Evolutionary conservation across 2,329 filamentous ascomycete genomes (phyloP), one percentile per base, ranked within the genome.

Genomic region (Didymella pinodella): DNA sequence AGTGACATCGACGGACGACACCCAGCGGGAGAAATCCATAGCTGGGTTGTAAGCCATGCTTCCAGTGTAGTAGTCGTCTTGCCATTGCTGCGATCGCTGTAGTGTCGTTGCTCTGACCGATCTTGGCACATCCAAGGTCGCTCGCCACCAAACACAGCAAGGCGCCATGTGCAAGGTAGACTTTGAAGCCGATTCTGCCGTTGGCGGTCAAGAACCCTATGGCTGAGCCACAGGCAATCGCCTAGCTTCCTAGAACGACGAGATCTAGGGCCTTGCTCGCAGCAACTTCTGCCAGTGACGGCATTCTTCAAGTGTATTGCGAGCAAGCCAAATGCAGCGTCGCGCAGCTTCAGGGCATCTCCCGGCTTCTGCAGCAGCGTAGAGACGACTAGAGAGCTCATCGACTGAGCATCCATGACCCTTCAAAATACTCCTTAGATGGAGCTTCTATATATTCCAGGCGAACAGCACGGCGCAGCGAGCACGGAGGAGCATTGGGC

Each of bases 1-100:
- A 64, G 80, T 79, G 26, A 66, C 70, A 22, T 69, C 68, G 40
- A 66, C 69, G 8, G 77, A 79, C 48, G 77, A 77, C 54, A 66
- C 69, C 29, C 67, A 64, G 51, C 64, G 71, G 48, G 71, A 72
- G 48, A 77, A 75, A 61, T 65, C 73, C 51, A 63, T 56, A 32
- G 61, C 63, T 57, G 69, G 65, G 16, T 64, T 63, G 47, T 74
- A 72, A 59, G 54, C 55, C 40, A 34, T 45, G 51, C 52, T 58
- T 48, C 40, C 22, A 52, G 48, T 53, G 50, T 46, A 38, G 54
- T 44, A 28, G 41, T 62, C 57, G 53, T 43, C 53, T 54, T 40
- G 38, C 29, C 46, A 28, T 41, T 52, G 50, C 58, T 63, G 41
- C 41, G 22, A 44, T 22, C 41, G 22, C 41, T 28, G 25, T 28